phyloP scores from a whole-genome alignment of 306 rosid species.

The Mimosa bimucronata region DNA sequence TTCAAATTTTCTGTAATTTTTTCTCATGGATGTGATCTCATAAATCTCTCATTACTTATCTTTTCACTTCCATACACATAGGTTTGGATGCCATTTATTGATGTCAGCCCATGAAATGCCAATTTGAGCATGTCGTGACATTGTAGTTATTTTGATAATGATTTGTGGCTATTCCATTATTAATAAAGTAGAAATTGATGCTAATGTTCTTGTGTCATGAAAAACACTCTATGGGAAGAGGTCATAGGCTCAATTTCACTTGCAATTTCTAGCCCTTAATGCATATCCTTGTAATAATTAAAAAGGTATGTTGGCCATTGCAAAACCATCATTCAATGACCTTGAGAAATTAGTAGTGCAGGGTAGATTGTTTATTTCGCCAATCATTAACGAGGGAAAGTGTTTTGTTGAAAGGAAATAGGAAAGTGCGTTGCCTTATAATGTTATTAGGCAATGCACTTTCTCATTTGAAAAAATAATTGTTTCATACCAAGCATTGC shows the following conservation, averaged over 20 bases:
- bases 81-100: conserved; percentile 43
- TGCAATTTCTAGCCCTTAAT: too few relatives aligned
- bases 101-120: conserved; percentile 42
- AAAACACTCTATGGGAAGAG: too few relatives aligned
- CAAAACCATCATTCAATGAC: background rate
- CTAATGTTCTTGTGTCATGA: too few relatives aligned
- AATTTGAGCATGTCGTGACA: conserved; percentile 12
- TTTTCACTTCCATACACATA: conserved; percentile 40
- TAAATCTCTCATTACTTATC: conserved; percentile 35
- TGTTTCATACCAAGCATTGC: too few relatives aligned
- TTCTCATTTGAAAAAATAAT: too few relatives aligned
- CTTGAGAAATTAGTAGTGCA: background rate
- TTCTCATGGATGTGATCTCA: conserved; percentile 39
- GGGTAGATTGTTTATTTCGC: background rate
- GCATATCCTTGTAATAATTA: too few relatives aligned
- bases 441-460: too few relatives aligned
- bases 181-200: background rate
- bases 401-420: too few relatives aligned
- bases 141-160: conserved; percentile 22
- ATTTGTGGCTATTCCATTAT: background rate
- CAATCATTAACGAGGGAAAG: too few relatives aligned
- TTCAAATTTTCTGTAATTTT: conserved; percentile 50
- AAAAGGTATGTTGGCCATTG: background rate
- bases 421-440: too few relatives aligned
- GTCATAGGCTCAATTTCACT: too few relatives aligned